A percentile compares a stretch with the other conserved stretches of the same genome.
Evolutionary conservation across 371 early-diverging fungal genomes (phyloP).

Genomic region (Mortierella sp.): DNA sequence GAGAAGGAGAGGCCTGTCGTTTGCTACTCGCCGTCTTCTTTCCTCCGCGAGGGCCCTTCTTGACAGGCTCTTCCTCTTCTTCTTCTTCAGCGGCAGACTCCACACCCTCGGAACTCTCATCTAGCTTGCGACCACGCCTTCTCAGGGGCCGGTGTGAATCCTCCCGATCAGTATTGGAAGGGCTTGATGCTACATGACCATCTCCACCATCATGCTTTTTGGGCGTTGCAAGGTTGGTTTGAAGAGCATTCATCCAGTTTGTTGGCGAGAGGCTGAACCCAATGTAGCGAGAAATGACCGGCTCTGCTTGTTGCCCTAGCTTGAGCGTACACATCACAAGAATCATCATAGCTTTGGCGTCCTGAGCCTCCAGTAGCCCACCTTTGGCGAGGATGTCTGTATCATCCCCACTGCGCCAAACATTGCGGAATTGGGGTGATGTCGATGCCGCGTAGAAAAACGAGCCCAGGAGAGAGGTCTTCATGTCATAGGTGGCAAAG

Average conservation of each 20-base stretch:
- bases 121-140: constrained; percentile 5
- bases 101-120: constrained; percentile 1
- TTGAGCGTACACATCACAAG: constrained; percentile 39
- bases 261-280: constrained; percentile 2
- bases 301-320: constrained; percentile 41
- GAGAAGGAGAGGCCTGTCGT: constrained; percentile 2
- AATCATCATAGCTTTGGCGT: constrained; percentile 52
- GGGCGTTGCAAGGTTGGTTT: neutral
- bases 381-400: neutral
- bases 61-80: constrained; percentile 16
- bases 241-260: constrained; percentile 6
- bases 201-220: constrained; percentile 8
- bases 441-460: constrained; percentile 51
- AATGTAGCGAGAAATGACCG: constrained; percentile 12
- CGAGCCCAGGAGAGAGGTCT: constrained; percentile 39
- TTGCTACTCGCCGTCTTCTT: constrained; percentile 11
- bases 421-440: constrained; percentile 29
- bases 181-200: neutral
- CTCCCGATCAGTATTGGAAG: constrained; percentile 7
- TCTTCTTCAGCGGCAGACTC: constrained; percentile 14
- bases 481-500: constrained; percentile 47
- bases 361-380: constrained; percentile 34
- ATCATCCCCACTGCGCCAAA: constrained; percentile 14
- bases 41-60: constrained; percentile 22
- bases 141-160: constrained; percentile 5